Evolutionary conservation across 768 basidiomycete species (phyloP).

Genomic region (Suillus fuscotomentosus): DNA sequence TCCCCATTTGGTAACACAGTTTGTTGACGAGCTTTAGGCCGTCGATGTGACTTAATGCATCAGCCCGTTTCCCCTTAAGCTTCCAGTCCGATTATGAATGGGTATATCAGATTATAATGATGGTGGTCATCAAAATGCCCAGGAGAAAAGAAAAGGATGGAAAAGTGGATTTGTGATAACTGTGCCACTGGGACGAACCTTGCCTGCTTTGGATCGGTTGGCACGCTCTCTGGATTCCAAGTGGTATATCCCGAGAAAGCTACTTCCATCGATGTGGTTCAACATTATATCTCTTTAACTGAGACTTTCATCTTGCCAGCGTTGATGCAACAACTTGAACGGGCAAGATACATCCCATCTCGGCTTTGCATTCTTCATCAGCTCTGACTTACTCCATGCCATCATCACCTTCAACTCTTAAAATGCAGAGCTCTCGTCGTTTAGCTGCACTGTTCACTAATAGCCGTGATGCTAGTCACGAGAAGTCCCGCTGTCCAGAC

Average conservation of each 20-base stretch:
- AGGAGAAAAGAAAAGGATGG: neutral
- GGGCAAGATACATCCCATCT: neutral
- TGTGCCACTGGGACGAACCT: neutral
- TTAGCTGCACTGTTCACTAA: neutral
- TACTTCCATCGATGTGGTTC: conserved; percentile 3
- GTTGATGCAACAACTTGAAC: neutral
- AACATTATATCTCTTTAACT: neutral
- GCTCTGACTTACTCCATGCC: neutral
- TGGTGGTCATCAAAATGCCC: neutral
- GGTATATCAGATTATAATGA: neutral
- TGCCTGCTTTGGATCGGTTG: conserved; percentile 3
- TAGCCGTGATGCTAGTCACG: neutral
- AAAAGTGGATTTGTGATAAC: neutral
- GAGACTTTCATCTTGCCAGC: neutral
- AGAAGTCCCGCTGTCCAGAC: neutral
- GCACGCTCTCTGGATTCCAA: conserved; percentile 1
- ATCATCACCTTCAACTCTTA: neutral
- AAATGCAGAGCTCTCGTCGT: neutral
- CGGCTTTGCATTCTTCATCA: neutral
- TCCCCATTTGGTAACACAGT: neutral
- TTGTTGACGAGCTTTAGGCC: neutral
- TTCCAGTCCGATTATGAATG: neutral
- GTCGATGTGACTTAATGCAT: neutral
- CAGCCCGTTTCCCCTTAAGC: neutral
- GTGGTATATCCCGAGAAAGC: conserved; percentile 3